Evolutionary conservation across 306 rosid species (phyloP).

Genomic region (Cicer cuneatum): DNA sequence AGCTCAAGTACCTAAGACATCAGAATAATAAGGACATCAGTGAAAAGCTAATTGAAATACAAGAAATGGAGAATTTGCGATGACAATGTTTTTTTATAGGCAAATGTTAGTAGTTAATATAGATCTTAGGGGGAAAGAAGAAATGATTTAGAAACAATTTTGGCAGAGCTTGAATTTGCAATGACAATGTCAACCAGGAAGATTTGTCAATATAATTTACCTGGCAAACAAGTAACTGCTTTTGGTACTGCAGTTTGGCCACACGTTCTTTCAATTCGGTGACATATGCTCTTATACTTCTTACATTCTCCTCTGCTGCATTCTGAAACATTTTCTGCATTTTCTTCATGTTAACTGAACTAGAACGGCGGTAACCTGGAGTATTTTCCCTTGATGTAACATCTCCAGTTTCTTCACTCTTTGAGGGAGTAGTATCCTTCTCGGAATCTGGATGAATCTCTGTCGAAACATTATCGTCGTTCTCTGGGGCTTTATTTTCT

Average conservation of each 20-base stretch:
- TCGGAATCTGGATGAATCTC: conserved; percentile 72
- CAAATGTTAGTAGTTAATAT: no score
- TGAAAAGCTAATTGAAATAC: background rate
- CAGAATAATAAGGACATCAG: conserved; percentile 27
- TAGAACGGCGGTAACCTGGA: conserved; percentile 75
- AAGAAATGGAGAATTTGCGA: conserved; percentile 21
- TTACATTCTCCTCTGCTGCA: conserved; percentile 99
- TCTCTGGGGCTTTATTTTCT: conserved; percentile 81
- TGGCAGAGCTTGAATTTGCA: background rate
- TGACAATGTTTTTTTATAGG: background rate
- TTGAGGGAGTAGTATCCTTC: conserved; percentile 83
- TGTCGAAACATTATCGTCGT: conserved; percentile 58
- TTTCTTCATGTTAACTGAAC: conserved; percentile 99
- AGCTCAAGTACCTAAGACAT: conserved; percentile 85
- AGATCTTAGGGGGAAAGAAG: no score
- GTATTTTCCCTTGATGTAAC: conserved; percentile 84
- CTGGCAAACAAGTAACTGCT: conserved; percentile 98
- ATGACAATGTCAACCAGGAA: background rate
- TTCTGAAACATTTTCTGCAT: conserved; percentile 99
- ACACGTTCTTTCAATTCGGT: conserved; percentile 99
- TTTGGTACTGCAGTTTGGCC: conserved; percentile 97
- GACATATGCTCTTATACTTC: conserved; percentile 94
- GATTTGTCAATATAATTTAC: conserved; percentile 38
- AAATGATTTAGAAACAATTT: no score
- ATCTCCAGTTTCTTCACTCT: conserved; percentile 90